Conservation (phyloP, 148 eudicot genomes). For the Spergularia marina region DNA sequence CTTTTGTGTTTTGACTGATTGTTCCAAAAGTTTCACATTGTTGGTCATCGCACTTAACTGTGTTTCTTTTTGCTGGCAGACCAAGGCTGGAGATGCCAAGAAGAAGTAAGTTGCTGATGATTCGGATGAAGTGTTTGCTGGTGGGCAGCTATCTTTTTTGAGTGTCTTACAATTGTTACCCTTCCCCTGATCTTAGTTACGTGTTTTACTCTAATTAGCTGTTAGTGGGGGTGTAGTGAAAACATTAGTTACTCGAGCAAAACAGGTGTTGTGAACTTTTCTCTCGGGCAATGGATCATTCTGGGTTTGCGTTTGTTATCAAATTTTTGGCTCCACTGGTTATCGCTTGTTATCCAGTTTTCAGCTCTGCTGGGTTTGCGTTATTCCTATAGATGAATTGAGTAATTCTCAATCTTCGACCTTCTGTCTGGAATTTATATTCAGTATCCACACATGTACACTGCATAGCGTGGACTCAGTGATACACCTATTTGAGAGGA, state of each 20-base stretch:
- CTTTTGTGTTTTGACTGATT: not conserved
- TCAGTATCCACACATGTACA: too few species aligned
- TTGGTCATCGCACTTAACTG: not conserved
- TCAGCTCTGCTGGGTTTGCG: too few species aligned
- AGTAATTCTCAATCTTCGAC: too few species aligned
- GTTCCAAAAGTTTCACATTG: not conserved
- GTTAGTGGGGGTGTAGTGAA: slow-evolving; percentile 8
- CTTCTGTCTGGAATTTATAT: too few species aligned
- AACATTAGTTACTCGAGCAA: slow-evolving; percentile 9
- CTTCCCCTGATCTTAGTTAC: not conserved
- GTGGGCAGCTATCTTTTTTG: not conserved
- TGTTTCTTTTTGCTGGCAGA: slow-evolving; percentile 20
- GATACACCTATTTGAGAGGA: too few species aligned
- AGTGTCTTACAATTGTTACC: not conserved
- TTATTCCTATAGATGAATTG: too few species aligned
- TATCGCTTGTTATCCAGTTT: too few species aligned
- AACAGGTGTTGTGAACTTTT: slow-evolving; percentile 12
- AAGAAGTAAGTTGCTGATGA: slow-evolving; percentile 32
- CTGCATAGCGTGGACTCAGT: too few species aligned
- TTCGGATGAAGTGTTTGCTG: not conserved
- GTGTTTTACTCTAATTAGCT: not conserved
- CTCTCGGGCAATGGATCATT: slow-evolving; percentile 18
- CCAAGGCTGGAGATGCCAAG: slow-evolving; percentile 61
- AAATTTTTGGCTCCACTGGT: too few species aligned
- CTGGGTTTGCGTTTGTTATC: too few species aligned